Percentiles rank a stretch among this genome's conserved stretches.
phyloP scores from a whole-genome alignment of 441 rosid species.

The Adansonia madagascariensis region DNA sequence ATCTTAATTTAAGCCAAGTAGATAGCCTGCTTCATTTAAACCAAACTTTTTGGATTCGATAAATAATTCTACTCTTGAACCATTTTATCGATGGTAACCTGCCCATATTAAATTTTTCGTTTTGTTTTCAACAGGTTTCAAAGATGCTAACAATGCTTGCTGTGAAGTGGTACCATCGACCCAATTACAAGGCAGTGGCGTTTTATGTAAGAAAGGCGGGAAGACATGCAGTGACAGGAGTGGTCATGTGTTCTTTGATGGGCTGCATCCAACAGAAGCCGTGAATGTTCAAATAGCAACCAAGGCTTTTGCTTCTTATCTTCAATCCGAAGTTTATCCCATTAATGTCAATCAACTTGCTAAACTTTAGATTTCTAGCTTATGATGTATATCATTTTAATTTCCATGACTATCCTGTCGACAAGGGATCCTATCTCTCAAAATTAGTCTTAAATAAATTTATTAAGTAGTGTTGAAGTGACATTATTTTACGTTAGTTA shows the following conservation, averaged over 20 bases:
- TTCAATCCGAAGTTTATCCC: conserved; percentile 46
- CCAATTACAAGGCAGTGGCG: conserved; percentile 42
- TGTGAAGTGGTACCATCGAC: conserved; percentile 37
- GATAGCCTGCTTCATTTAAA: too few species aligned
- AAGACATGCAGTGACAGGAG: conserved; percentile 38
- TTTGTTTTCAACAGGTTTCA: conserved; percentile 39
- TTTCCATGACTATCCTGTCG: neutral
- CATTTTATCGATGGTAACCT: too few species aligned
- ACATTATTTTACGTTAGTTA: too few species aligned
- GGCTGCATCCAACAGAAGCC: conserved; percentile 62
- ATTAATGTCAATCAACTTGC: conserved; percentile 44
- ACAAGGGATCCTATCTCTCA: neutral
- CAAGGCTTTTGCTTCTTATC: conserved; percentile 49
- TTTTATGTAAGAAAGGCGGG: conserved; percentile 47
- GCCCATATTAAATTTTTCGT: too few species aligned
- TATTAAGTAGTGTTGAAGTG: too few species aligned
- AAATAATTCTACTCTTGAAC: too few species aligned
- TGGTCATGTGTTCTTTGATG: conserved; percentile 52
- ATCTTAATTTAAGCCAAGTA: too few species aligned
- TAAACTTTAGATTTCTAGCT: conserved; percentile 19
- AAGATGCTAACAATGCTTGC: conserved; percentile 37
- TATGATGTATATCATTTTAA: neutral
- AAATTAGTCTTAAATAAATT: too few species aligned
- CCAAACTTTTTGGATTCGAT: too few species aligned
- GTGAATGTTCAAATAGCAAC: conserved; percentile 46